phyloP scores from a whole-genome alignment of 495 filamentous ascomycete species.

The Tetracladium marchalianum region DNA sequence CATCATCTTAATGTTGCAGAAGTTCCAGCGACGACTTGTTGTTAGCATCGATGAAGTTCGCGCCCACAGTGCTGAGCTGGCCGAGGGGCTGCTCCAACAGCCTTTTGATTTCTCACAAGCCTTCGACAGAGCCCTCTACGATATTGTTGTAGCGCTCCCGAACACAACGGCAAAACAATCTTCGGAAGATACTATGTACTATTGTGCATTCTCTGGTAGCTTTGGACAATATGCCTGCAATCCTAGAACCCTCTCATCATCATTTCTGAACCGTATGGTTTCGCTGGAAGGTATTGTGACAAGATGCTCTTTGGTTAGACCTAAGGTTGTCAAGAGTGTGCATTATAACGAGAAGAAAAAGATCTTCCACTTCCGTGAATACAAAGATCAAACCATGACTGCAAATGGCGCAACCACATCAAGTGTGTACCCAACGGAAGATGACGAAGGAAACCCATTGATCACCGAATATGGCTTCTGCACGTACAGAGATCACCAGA shows the following conservation, averaged over 20 bases:
- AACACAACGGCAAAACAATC: conserved; percentile 43
- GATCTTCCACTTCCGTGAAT: conserved; percentile 75
- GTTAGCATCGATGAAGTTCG: conserved; percentile 94
- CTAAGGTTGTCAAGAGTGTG: conserved; percentile 95
- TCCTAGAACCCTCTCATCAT: conserved; percentile 80
- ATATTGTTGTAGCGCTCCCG: conserved; percentile 68
- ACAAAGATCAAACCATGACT: conserved; percentile 93
- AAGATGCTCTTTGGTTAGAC: conserved; percentile 86
- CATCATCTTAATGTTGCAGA: conserved; percentile 88
- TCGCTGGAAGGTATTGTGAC: conserved; percentile 98
- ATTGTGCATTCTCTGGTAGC: conserved; percentile 88
- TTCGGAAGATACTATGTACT: conserved; percentile 56
- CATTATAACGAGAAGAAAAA: conserved; percentile 83
- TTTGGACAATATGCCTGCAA: conserved; percentile 95
- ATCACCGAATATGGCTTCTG: conserved; percentile 94
- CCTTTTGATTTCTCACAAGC: conserved; percentile 84
- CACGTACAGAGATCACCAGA: conserved; percentile 94
- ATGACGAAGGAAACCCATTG: conserved; percentile 71
- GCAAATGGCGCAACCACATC: conserved; percentile 75
- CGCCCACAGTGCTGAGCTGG: conserved; percentile 77
- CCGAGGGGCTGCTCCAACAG: conserved; percentile 74
- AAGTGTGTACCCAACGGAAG: conserved; percentile 90
- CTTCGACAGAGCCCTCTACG: conserved; percentile 82
- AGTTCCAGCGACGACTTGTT: conserved; percentile 62
- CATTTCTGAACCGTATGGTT: conserved; percentile 89